Conservation (phyloP, 805 yeast genomes). For the Candida khao-thaluensis region DNA sequence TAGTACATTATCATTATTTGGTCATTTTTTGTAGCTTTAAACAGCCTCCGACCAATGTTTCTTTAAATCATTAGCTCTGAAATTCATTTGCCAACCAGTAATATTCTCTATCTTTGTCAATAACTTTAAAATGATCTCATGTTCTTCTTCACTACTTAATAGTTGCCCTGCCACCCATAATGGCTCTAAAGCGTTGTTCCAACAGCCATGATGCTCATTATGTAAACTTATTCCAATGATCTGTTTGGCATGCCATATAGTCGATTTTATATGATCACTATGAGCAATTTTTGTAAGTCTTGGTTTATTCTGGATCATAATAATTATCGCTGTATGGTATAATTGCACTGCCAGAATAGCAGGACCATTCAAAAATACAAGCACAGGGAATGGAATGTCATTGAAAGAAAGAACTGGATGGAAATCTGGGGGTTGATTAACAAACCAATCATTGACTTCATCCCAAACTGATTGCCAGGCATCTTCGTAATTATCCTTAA, state of each 20-base stretch:
- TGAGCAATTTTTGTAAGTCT: conserved; percentile 26
- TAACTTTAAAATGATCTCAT: conserved; percentile 18
- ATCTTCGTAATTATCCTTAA: conserved; percentile 23
- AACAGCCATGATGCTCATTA: conserved; percentile 26
- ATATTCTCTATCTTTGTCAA: conserved; percentile 24
- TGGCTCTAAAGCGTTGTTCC: conserved; percentile 27
- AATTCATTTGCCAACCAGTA: conserved; percentile 33
- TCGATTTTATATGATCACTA: conserved; percentile 21
- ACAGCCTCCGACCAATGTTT: conserved; percentile 21
- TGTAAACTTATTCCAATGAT: conserved; percentile 33
- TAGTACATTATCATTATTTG: no score
- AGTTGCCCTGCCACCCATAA: conserved; percentile 27
- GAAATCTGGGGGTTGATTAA: conserved; percentile 34
- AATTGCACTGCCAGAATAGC: conserved; percentile 38
- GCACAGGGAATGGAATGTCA: conserved; percentile 36
- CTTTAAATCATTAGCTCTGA: conserved; percentile 25
- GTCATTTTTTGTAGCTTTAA: background rate
- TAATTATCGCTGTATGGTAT: conserved; percentile 38
- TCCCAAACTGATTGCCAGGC: conserved; percentile 43
- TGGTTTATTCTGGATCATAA: conserved; percentile 41
- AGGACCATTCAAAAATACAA: conserved; percentile 34
- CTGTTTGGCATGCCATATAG: conserved; percentile 42
- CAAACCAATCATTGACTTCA: conserved; percentile 38
- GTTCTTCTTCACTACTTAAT: conserved; percentile 25
- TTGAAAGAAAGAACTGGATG: conserved; percentile 30